phyloP scores from a whole-genome alignment of 768 basidiomycete genomes.

The Serpula lacrymans region DNA sequence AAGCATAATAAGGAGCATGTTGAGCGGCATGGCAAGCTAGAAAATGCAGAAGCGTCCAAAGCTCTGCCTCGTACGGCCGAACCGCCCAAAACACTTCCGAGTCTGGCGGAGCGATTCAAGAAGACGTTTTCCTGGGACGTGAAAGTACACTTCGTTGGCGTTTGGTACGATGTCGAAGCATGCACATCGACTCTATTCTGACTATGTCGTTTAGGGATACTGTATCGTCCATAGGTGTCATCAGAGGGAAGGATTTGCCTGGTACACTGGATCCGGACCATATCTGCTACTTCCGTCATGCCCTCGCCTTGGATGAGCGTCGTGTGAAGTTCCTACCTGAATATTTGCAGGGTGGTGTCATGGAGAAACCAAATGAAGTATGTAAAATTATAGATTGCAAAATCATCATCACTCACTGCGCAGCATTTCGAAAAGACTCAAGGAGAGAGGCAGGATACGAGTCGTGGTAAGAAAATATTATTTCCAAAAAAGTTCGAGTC shows the following conservation, averaged over 20 bases:
- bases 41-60: constrained; percentile 16
- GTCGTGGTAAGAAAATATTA: not conserved
- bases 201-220: constrained; percentile 9
- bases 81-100: constrained; percentile 41
- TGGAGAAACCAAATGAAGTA: no score
- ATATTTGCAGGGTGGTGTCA: no score
- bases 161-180: constrained; percentile 6
- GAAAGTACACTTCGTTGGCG: constrained; percentile 13
- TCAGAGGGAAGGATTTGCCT: constrained; percentile 3
- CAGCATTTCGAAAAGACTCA: constrained; percentile 4
- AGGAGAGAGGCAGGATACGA: constrained; percentile 2
- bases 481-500: no score
- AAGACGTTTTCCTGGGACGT: constrained; percentile 9
- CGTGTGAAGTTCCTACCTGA: constrained; percentile 12
- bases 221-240: constrained; percentile 3
- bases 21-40: no score
- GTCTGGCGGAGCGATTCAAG: constrained; percentile 7
- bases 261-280: constrained; percentile 5
- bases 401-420: not conserved
- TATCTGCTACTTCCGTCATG: constrained; percentile 20
- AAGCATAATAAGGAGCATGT: no score
- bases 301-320: constrained; percentile 21
- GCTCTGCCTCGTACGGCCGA: constrained; percentile 67
- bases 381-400: no score
- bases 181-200: not conserved